These are phyloP conservation scores for Neurospora sp. DNA, from an alignment of 2,329 filamentous ascomycete genomes.

Conservation along the genomic window DNA sequence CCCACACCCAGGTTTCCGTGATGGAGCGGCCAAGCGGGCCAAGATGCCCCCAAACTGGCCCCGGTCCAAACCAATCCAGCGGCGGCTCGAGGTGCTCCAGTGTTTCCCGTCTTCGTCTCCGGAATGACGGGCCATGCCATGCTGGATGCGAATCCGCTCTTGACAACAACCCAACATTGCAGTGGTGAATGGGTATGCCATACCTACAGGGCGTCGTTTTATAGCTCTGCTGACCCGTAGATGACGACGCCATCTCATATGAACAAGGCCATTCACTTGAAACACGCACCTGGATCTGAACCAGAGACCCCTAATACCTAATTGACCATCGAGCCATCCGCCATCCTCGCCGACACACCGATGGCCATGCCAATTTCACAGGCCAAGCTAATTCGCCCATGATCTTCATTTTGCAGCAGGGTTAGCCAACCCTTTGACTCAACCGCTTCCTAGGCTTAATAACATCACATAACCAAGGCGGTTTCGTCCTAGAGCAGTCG, in stretches of 20 bases:
- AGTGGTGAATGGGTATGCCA: not conserved
- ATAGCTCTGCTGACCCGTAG: not conserved
- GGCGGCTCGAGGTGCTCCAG: not conserved
- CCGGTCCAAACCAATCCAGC: not conserved
- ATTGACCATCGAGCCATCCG: not conserved
- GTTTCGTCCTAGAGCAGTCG: not conserved
- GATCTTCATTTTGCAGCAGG: not conserved
- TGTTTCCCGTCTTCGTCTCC: not conserved
- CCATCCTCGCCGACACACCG: not conserved
- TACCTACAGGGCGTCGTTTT: not conserved
- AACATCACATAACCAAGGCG: not conserved
- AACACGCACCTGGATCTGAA: not conserved
- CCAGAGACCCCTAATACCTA: not conserved
- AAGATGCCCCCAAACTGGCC: not conserved
- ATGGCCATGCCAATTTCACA: not conserved
- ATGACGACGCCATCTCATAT: not conserved
- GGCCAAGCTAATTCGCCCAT: not conserved
- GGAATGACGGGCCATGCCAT: not conserved
- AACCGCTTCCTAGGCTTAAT: not conserved
- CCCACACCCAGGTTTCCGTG: not conserved
- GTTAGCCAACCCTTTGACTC: not conserved
- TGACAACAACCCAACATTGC: not conserved
- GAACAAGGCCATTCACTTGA: not conserved
- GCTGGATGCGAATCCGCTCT: not conserved
- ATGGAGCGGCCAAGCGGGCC: not conserved